These are phyloP conservation scores for Suhomyces taliae DNA, from an alignment of 1,139 yeast genomes.

Conservation along the genomic window DNA sequence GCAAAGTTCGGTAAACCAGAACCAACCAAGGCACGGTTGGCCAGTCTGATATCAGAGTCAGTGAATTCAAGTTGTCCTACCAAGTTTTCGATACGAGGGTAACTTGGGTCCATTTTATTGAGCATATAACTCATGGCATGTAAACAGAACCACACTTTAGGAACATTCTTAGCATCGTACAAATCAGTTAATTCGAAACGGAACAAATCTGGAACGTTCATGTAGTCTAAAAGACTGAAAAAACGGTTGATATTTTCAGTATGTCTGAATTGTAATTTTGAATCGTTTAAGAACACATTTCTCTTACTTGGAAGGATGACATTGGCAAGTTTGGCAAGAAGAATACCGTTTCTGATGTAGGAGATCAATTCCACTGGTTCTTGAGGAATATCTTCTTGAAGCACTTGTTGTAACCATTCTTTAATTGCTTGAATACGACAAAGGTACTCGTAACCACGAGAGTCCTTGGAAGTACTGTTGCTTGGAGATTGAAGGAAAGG, in stretches of 20 bases:
- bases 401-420: conserved; percentile 42
- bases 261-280: conserved; percentile 77
- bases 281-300: conserved; percentile 41
- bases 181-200: conserved; percentile 89
- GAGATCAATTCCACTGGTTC: conserved; percentile 51
- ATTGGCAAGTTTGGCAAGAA: conserved; percentile 76
- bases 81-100: conserved; percentile 63
- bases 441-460: conserved; percentile 70
- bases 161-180: conserved; percentile 88
- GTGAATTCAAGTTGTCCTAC: conserved; percentile 64
- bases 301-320: conserved; percentile 69
- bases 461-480: conserved; percentile 29
- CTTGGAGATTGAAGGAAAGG: conserved; percentile 29
- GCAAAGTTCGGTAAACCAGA: conserved; percentile 65
- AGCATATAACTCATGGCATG: conserved; percentile 83
- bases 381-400: conserved; percentile 61
- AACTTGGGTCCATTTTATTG: conserved; percentile 47
- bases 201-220: conserved; percentile 82
- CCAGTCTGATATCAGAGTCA: conserved; percentile 64
- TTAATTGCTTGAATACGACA: conserved; percentile 89
- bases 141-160: conserved; percentile 90
- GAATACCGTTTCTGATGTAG: conserved; percentile 77
- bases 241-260: conserved; percentile 91
- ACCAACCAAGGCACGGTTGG: conserved; percentile 66
- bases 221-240: conserved; percentile 65